A percentile compares a stretch with the other conserved stretches of the same genome.
Evolutionary conservation across 768 basidiomycete species (phyloP).

Genomic region (Leccinum subtestaceum): DNA sequence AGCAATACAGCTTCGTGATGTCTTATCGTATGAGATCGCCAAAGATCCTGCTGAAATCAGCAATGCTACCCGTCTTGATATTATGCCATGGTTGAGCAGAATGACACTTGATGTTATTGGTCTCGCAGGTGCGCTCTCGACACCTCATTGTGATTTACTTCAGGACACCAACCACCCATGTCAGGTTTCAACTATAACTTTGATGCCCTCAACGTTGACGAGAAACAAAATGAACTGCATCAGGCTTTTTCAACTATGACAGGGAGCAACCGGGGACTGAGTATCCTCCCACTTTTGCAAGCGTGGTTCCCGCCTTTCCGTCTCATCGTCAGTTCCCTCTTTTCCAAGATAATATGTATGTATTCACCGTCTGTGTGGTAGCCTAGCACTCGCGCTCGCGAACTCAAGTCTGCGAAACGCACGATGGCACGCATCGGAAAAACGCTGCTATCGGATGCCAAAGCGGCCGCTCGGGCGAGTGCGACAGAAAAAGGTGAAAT

Average conservation of each 20-base stretch:
- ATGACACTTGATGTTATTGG: slow-evolving; percentile 37
- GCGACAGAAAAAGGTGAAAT: slow-evolving; percentile 28
- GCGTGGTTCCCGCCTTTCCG: slow-evolving; percentile 36
- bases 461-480: slow-evolving; percentile 32
- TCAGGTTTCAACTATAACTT: too few relatives aligned
- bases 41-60: slow-evolving; percentile 16
- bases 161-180: background rate
- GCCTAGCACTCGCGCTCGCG: slow-evolving; percentile 22
- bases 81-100: slow-evolving; percentile 32
- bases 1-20: slow-evolving; percentile 38
- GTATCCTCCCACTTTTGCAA: slow-evolving; percentile 33
- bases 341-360: background rate
- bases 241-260: too few relatives aligned
- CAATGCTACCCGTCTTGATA: slow-evolving; percentile 23
- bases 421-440: slow-evolving; percentile 52
- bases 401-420: slow-evolving; percentile 26
- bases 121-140: slow-evolving; percentile 32
- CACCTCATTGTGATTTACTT: background rate
- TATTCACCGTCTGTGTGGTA: slow-evolving; percentile 1
- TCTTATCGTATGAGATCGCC: slow-evolving; percentile 36
- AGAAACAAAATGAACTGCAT: too few relatives aligned
- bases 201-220: too few relatives aligned
- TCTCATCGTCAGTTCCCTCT: slow-evolving; percentile 33
- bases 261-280: background rate
- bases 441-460: slow-evolving; percentile 48